Percentiles rank a stretch among this genome's conserved stretches.
Evolutionary conservation across 2,329 filamentous ascomycete genomes (phyloP).

Genomic region (Lecanicillium sp.): DNA sequence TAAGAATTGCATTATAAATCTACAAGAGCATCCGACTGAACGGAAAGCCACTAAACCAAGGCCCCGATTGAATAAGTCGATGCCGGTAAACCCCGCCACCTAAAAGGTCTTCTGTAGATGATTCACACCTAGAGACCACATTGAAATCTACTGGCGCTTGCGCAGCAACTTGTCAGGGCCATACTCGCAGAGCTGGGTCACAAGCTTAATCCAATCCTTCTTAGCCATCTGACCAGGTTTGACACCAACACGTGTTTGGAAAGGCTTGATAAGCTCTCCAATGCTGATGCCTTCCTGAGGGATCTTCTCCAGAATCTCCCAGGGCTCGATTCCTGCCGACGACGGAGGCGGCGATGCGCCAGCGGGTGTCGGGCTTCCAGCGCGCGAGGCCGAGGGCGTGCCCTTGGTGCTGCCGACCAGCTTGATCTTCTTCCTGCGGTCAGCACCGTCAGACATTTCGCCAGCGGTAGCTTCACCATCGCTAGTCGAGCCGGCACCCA

Average conservation of each 20-base stretch:
- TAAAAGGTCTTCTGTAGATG: too few relatives aligned
- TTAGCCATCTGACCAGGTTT: slow-evolving; percentile 46
- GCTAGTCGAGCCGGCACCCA: slow-evolving; percentile 55
- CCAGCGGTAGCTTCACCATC: slow-evolving; percentile 68
- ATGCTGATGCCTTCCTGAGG: slow-evolving; percentile 51
- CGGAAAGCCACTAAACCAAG: not conserved
- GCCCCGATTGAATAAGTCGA: not conserved
- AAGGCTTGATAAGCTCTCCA: slow-evolving; percentile 46
- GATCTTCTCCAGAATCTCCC: slow-evolving; percentile 50
- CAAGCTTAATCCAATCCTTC: slow-evolving; percentile 52
- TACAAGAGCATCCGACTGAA: not conserved
- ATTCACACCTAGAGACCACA: too few relatives aligned
- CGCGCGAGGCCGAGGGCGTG: slow-evolving; percentile 54
- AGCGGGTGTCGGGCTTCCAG: slow-evolving; percentile 48
- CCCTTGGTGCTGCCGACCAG: slow-evolving; percentile 41
- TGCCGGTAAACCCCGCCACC: not conserved
- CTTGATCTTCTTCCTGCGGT: slow-evolving; percentile 50
- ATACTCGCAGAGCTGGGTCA: slow-evolving; percentile 50
- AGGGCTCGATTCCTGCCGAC: slow-evolving; percentile 35
- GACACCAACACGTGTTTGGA: slow-evolving; percentile 47
- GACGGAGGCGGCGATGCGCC: slow-evolving; percentile 33
- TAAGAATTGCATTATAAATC: not conserved
- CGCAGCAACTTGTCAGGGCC: slow-evolving; percentile 48
- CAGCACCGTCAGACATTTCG: slow-evolving; percentile 55
- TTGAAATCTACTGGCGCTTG: slow-evolving; percentile 25